Evolutionary conservation across 495 filamentous ascomycete genomes (phyloP).

Genomic region (Aspergillus leporis): DNA sequence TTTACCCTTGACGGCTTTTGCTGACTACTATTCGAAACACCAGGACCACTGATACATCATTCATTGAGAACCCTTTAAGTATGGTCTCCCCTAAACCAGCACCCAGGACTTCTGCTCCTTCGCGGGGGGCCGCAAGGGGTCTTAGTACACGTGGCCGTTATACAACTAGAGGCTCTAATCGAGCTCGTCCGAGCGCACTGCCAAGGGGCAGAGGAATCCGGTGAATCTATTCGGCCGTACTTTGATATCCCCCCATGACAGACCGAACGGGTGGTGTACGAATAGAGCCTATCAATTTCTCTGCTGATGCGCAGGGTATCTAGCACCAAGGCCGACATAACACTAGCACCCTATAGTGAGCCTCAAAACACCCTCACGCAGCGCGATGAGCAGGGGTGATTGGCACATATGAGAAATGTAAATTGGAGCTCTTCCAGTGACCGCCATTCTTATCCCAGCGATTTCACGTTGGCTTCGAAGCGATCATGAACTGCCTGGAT

Average conservation of each 20-base stretch:
- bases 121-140: conserved; percentile 24
- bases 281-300: neutral
- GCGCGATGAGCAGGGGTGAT: neutral
- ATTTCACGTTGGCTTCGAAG: neutral
- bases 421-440: neutral
- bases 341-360: neutral
- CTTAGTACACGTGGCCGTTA: conserved; percentile 42
- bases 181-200: conserved; percentile 42
- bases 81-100: conserved; percentile 60
- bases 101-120: conserved; percentile 61
- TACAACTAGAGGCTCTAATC: conserved; percentile 37
- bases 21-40: conserved; percentile 5
- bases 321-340: neutral
- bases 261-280: neutral
- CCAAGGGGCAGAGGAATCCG: conserved; percentile 42
- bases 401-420: neutral
- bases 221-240: conserved; percentile 18
- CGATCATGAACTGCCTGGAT: neutral
- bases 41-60: conserved; percentile 93
- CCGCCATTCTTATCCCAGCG: neutral
- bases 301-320: neutral
- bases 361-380: neutral
- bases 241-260: neutral
- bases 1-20: neutral
- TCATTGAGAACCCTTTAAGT: conserved; percentile 81